Evolutionary conservation across 768 basidiomycete species (phyloP).

Genomic region (Hysterangium stoloniferum): DNA sequence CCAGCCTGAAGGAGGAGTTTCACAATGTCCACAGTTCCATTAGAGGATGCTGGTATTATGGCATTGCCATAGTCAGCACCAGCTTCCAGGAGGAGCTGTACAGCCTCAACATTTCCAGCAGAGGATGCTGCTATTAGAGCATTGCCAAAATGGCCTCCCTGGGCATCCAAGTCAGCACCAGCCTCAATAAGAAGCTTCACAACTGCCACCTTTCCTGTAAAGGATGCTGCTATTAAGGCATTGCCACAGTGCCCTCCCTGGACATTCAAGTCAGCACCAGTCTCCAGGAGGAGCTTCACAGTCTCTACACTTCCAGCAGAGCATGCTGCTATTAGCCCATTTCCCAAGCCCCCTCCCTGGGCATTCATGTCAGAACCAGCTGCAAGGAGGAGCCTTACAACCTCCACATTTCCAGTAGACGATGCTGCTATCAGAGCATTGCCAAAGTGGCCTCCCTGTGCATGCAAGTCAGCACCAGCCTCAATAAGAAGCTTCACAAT

Average conservation of each 20-base stretch:
- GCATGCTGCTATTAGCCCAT: background rate
- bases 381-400: constrained; percentile 7
- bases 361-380: constrained; percentile 11
- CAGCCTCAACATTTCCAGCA: background rate
- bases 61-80: too few species aligned
- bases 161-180: constrained; percentile 10
- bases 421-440: background rate
- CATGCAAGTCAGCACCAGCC: constrained; percentile 9
- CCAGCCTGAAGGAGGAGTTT: too few species aligned
- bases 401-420: background rate
- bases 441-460: constrained; percentile 5
- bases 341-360: constrained; percentile 6
- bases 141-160: constrained; percentile 3
- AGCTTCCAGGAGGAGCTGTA: constrained; percentile 3
- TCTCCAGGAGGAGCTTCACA: constrained; percentile 3
- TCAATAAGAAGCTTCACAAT: constrained; percentile 7
- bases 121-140: background rate
- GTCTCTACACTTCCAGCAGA: background rate
- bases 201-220: background rate
- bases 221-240: constrained; percentile 2
- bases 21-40: too few species aligned
- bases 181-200: constrained; percentile 6
- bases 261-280: constrained; percentile 8
- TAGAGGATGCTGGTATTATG: too few species aligned
- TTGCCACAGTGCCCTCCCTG: constrained; percentile 9